Base-by-base conservation (phyloP, 179 eudicot species). In the Silene vulgaris region DNA sequence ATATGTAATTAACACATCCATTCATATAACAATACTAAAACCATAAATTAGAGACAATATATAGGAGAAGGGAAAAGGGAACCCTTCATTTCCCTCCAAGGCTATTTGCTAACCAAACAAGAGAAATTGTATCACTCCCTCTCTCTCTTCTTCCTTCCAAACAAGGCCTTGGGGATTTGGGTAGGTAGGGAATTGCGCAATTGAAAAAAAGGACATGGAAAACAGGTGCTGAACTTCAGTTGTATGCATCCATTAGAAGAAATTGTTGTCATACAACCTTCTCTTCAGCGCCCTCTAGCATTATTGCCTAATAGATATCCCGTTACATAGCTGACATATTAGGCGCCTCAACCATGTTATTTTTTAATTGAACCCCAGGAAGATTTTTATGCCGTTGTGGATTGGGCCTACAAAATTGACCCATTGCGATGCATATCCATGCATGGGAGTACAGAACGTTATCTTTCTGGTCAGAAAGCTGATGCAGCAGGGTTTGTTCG, bases 401-500 rank as follows among this genome's bases (percentile, higher is more conserved):
- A 94, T 81, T 94, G 97, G 97, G 97, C 96, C 71, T 89, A 92
- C 85, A 94, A 90, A 84, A 88, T 92, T 75, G 97, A 94, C 79
- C 97, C 97, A 63, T 81, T 94, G 85, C 90, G 98, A 74, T 94
- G 97, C 88, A 90, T 94, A 84, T 92, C 98, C 19, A 92, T 94
- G 97, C 90, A 90, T 83, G 98, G 98, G 56, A 87, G 85, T 61
- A 94, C 97, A 28, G 97, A 90, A 78, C 87, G 89, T 21, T 90
- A 95, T 76, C 88, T 90, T 74, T 92, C 97, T 76, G 91, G 90
- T 78, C 97, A 92, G 80, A 92, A 95, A 83, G 97, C 95, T 79
- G 99, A 92, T 87, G 95, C 97, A 20, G 97, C 95, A 75, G 99
- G 99, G 77, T 92, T 87, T 87, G 99, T 95, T 65, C 95, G 99